A percentile compares a stretch with the other conserved stretches of the same genome.
Conservation (phyloP, 805 yeast genomes). For the Cyberlindnera veronae region DNA sequence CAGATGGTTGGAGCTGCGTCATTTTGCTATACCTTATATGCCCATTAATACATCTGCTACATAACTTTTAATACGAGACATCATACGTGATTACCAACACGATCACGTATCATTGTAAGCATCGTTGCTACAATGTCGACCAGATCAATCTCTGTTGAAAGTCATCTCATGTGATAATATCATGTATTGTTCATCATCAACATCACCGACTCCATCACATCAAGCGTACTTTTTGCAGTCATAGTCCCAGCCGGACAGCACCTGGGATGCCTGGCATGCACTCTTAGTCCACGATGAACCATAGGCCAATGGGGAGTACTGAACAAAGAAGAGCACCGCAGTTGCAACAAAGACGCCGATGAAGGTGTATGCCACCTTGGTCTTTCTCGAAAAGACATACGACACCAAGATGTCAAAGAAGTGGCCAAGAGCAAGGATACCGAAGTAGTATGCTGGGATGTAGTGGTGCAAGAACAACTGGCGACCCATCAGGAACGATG, state of each 20-base stretch:
- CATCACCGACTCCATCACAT: not conserved
- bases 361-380: conserved; percentile 38
- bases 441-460: conserved; percentile 89
- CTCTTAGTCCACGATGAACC: conserved; percentile 76
- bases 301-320: conserved; percentile 70
- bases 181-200: not conserved
- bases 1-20: too few relatives aligned
- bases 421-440: conserved; percentile 73
- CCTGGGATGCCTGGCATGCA: conserved; percentile 59
- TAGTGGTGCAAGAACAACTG: conserved; percentile 93
- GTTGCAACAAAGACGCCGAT: conserved; percentile 46
- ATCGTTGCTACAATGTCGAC: too few relatives aligned
- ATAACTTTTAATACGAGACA: too few relatives aligned
- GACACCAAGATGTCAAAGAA: conserved; percentile 50
- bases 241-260: conserved; percentile 79
- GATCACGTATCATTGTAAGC: too few relatives aligned
- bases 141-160: too few relatives aligned
- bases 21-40: too few relatives aligned
- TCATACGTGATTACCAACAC: too few relatives aligned
- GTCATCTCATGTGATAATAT: too few relatives aligned
- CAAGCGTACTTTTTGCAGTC: conserved; percentile 55
- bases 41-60: too few relatives aligned
- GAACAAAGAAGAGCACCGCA: conserved; percentile 51
- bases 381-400: conserved; percentile 41
- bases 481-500: conserved; percentile 85